Base-by-base conservation (phyloP, 331 rosid genomes). In the Dryas integrifolia region DNA sequence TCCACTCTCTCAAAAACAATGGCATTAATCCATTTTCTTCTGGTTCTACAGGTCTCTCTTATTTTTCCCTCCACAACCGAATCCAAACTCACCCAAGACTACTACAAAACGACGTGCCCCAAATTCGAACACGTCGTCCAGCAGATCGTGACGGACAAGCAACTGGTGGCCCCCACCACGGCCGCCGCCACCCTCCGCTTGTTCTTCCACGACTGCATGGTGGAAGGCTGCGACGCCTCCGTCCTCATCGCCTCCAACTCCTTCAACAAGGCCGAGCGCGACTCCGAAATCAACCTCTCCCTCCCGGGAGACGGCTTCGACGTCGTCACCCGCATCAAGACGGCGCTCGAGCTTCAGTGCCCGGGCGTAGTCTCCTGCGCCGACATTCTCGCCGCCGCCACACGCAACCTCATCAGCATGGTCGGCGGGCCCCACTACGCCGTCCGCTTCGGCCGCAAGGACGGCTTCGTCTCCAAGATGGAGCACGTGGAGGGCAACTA, bases 211-310 rank as follows among this genome's bases (percentile, higher is more conserved):
- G 86, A 85, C 60, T 85, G 90, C 84, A 8, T 85, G 69, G 43
- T 88, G 0, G 82, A 77, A 5, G 86, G 85, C 12, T 88, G 88
- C 24, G 89, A 87, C 21, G 89, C 89, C 66, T 87, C 92, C n/a
- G 5, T 87, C 58, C 75, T 84, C 8, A 35, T 85, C 61, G 14
- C 83, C 77, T 72, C 87, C 62, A 80, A 84, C 38, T 0, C 83
- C 56, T 79, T 62, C 72, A 87, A 82, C 75, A 78, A 59, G 13
- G 85, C 86, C 12, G 87, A 87, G 65, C 83, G 82, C 5, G 88
- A 85, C 55, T 30, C 77, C 4, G 82, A 81, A 24, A 53, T 24
- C 75, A 76, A 71, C 57, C 30, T 59, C 38, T 47, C 70, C 66
- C 67, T 81, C 56, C 65, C 72, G 4, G 75, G 76, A 5, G 72